Base-by-base conservation (phyloP, 140 eudicot species). In the Oenanthe javanica region DNA sequence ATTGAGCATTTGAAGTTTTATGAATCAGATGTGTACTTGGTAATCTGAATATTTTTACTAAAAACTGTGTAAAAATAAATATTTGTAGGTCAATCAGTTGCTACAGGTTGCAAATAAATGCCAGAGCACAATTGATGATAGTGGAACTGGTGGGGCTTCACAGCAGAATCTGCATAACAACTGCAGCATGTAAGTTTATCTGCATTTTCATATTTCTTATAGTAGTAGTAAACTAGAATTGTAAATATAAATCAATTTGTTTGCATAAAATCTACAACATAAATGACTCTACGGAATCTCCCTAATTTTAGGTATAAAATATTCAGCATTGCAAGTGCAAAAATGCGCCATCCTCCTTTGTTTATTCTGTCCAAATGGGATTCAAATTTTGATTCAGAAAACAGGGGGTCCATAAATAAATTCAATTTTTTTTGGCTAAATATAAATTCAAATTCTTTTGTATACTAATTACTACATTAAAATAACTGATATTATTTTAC, bases 51-150 rank as follows among this genome's bases (percentile, higher is more conserved):
- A 42, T 13, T 54, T 67, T 78, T 13, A 14, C 67, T 51, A 14
- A 16, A 36, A 52, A 52, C 59, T 10, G 3, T 16, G 0, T 4
- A 59, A 7, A 27, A 78, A 78, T 43, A 27, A 25, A 59, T 48
- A 23, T 71, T 85, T 79, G 81, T 84, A 96, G 99, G 99, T 96
- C 83, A 91, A 88, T 84, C 96, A 91, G 86, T 72, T 95, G 81
- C 86, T 95, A 61, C 98, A 93, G 83, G 97, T 91, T 40, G 99
- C 98, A 51, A 98, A 95, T 78, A 93, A 93, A 85, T 95, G 98
- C 81, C 98, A 95, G 69, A 88, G 90, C 77, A 95, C 97, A 50
- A 79, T 95, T 55, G 84, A 97, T 48, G 97, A 95, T 79, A 88
- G 92, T 89, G 98, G 99, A 46, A 77, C 92, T 75, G 97, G 93